Evolutionary conservation across 2,329 filamentous ascomycete species (phyloP).

Genomic region (Colletotrichum sp.): DNA sequence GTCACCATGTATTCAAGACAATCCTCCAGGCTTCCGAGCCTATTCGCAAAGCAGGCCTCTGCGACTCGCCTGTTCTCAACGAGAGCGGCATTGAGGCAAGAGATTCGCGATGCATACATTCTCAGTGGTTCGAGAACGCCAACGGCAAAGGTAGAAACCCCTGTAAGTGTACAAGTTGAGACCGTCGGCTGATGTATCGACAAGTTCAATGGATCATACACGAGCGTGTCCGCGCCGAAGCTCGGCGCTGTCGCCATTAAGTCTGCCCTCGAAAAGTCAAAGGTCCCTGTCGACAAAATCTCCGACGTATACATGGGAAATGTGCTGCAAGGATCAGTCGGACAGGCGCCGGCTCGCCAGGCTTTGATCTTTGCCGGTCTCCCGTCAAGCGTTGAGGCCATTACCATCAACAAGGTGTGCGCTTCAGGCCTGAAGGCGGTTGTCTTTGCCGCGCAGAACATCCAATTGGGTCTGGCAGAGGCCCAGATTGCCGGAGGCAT

Average conservation of each 20-base stretch:
- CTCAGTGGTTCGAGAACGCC: constrained; percentile 89
- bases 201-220: constrained; percentile 93
- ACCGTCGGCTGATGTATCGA: constrained; percentile 13
- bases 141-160: constrained; percentile 74
- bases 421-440: constrained; percentile 95
- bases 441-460: constrained; percentile 88
- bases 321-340: constrained; percentile 82
- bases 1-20: constrained; percentile 36
- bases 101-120: constrained; percentile 93
- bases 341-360: constrained; percentile 91
- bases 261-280: constrained; percentile 85
- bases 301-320: constrained; percentile 98
- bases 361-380: constrained; percentile 89
- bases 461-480: constrained; percentile 87
- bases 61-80: constrained; percentile 53
- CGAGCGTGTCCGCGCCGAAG: constrained; percentile 81
- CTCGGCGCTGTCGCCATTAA: constrained; percentile 93
- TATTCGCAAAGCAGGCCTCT: constrained; percentile 43
- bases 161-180: not conserved
- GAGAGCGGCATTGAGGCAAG: constrained; percentile 53
- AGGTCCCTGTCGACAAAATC: constrained; percentile 79
- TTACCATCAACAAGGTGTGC: constrained; percentile 98
- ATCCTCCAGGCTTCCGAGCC: constrained; percentile 37
- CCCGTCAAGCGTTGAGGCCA: constrained; percentile 79
- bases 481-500: constrained; percentile 94